These are phyloP conservation scores for Pseudocercospora vitis DNA, from an alignment of 2,329 filamentous ascomycete genomes.

Conservation along the genomic window DNA sequence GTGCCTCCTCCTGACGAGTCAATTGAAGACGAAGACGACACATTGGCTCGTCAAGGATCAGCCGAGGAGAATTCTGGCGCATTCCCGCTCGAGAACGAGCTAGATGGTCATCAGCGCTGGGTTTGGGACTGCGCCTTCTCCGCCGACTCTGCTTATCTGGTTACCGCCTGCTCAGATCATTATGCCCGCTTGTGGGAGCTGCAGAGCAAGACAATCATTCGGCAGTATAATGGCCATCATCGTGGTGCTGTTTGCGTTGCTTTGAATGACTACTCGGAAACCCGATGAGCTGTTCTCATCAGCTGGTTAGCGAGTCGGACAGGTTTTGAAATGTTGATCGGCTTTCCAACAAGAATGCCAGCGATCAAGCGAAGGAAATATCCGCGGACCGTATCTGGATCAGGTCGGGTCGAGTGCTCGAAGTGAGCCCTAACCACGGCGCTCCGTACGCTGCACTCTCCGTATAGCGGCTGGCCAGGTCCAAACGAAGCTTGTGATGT, in stretches of 20 bases:
- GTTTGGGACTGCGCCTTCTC: slow-evolving; percentile 97
- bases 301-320: too few species aligned
- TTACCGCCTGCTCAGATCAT: slow-evolving; percentile 90
- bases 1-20: slow-evolving; percentile 20
- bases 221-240: slow-evolving; percentile 94
- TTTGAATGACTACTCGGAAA: slow-evolving; percentile 66
- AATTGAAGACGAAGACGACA: slow-evolving; percentile 22
- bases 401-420: too few species aligned
- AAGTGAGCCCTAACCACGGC: too few species aligned
- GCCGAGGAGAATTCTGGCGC: slow-evolving; percentile 49
- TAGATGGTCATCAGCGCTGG: slow-evolving; percentile 90
- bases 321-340: not conserved
- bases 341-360: too few species aligned
- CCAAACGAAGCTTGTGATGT: too few species aligned
- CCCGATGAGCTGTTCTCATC: slow-evolving; percentile 22
- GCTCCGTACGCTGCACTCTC: too few species aligned
- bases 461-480: too few species aligned
- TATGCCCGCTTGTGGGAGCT: slow-evolving; percentile 92
- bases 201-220: slow-evolving; percentile 79
- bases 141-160: slow-evolving; percentile 87
- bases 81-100: slow-evolving; percentile 80
- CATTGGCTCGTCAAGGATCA: slow-evolving; percentile 7
- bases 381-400: too few species aligned
- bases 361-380: too few species aligned
- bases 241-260: slow-evolving; percentile 89